Base-by-base conservation (phyloP, 2,329 filamentous ascomycete species). In the Verticillium isaacii region DNA sequence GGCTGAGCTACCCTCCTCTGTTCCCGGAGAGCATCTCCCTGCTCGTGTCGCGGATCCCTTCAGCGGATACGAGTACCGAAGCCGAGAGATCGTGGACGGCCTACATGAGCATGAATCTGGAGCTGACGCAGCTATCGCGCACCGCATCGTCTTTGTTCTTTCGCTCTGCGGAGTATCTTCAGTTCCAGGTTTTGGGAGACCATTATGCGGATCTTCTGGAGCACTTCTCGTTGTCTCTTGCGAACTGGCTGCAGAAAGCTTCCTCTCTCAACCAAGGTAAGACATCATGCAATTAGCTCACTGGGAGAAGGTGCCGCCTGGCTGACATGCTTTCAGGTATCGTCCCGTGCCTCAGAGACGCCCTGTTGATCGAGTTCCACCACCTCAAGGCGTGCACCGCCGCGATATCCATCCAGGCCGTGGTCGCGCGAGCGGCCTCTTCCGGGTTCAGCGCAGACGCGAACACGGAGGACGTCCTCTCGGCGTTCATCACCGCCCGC, bases 81-180 rank as follows among this genome's bases (percentile, higher is more conserved):
- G 12, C 56, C 23, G 39, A 52, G 19, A 32, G 17, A 5, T 62
- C 61, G 5, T 62, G 61, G 61, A 60, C 50, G 32, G n/a, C 57
- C 15, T 66, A 68, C 5, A 68, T 68, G 65, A 62, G 64, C 4
- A 50, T 66, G n/a, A 63, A 61, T 5, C 9, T 65, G 5, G 66
- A 67, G 1, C 58, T 68, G 11, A 67, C 63, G 1, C 67, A 66
- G 23, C 36, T 68, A 1, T 65, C 63, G 0, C 59, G 64, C 1
- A 66, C 66, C 12, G 64, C 65, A 5, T 67, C 64, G 1, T 65
- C 66, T 8, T 62, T 68, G 62, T 68, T 68, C n/a, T 68, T 68
- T 23, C 67, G 65, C 7, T 68, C 67, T 1, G 57, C 60, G 8
- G 25, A 36, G 1, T 63, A 68, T n/a, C 25, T 67, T 5, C 64